phyloP scores from a whole-genome alignment of 208 protist species.

The Phytomonas francai region DNA sequence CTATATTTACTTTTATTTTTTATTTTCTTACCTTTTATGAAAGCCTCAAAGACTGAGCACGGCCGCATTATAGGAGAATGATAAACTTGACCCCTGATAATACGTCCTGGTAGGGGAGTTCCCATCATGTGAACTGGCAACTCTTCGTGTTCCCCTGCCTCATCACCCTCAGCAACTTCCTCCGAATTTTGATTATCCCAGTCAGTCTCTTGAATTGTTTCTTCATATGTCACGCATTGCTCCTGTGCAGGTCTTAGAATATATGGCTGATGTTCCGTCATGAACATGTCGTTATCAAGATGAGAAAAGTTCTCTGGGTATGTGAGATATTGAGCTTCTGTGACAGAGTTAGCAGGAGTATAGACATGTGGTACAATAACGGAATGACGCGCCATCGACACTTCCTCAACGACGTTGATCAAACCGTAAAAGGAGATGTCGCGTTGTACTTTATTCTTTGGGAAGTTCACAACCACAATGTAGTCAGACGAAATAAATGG shows the following conservation, averaged over 20 bases:
- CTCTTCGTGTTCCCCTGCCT: neutral
- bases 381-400: neutral
- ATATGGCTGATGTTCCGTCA: constrained; percentile 1
- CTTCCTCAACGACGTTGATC: neutral
- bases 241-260: constrained; percentile 3
- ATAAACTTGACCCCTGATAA: neutral
- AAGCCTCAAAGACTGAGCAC: neutral
- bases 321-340: constrained; percentile 1
- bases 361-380: neutral
- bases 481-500: constrained; percentile 13
- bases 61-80: neutral
- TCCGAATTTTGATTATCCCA: neutral
- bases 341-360: neutral
- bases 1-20: neutral
- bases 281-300: neutral
- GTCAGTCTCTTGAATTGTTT: neutral
- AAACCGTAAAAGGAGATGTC: neutral
- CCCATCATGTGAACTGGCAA: neutral
- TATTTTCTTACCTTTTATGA: neutral
- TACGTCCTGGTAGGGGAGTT: neutral
- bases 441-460: neutral
- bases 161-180: neutral
- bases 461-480: constrained; percentile 5
- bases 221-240: neutral
- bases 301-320: neutral